Conservation (phyloP, 2,329 filamentous ascomycete species). For the Aspergillus texensis region DNA sequence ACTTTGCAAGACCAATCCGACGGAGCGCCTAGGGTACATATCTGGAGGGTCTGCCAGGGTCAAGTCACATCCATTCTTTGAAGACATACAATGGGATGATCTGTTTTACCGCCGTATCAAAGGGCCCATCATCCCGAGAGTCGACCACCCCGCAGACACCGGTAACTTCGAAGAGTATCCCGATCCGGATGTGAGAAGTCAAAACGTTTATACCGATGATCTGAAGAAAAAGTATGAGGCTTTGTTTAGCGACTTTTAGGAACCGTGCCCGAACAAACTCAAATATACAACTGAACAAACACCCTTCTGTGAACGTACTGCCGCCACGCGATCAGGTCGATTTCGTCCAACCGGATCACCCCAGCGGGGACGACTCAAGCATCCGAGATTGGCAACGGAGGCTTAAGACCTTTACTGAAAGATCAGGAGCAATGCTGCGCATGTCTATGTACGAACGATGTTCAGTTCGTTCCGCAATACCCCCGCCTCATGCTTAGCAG, state of each 20-base stretch:
- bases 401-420: not conserved
- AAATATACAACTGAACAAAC: not conserved
- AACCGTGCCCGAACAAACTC: not conserved
- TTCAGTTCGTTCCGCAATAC: not conserved
- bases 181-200: conserved; percentile 53
- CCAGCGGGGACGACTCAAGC: not conserved
- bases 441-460: not conserved
- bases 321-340: not conserved
- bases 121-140: conserved; percentile 65
- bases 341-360: not conserved
- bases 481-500: not conserved
- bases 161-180: conserved; percentile 70
- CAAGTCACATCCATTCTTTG: conserved; percentile 65
- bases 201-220: conserved; percentile 61
- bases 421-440: not conserved
- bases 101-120: conserved; percentile 62
- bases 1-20: conserved; percentile 65
- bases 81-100: conserved; percentile 64
- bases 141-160: conserved; percentile 62
- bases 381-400: not conserved
- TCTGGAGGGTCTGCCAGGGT: conserved; percentile 62
- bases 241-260: conserved; percentile 63
- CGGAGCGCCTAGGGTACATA: conserved; percentile 65
- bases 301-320: not conserved
- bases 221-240: conserved; percentile 63